These are phyloP conservation scores for Golubevia pallescens DNA, from an alignment of 1,284 basidiomycete species.

Conservation along the genomic window DNA sequence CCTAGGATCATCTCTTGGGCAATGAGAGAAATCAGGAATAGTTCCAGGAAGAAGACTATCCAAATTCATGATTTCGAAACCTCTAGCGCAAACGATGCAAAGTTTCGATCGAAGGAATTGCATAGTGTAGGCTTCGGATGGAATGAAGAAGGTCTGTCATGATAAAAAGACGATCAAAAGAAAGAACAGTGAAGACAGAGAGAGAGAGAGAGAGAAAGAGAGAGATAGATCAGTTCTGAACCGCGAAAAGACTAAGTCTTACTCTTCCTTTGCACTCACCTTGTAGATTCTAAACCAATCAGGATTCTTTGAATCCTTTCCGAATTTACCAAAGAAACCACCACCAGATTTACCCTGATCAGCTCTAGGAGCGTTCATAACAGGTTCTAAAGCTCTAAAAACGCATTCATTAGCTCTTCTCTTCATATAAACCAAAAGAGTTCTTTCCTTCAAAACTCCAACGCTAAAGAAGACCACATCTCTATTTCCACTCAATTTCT, in stretches of 20 bases:
- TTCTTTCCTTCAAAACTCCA: slow-evolving; percentile 81
- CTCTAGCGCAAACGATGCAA: slow-evolving; percentile 86
- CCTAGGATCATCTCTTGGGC: slow-evolving; percentile 72
- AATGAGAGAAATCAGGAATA: slow-evolving; percentile 73
- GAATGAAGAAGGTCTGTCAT: slow-evolving; percentile 83
- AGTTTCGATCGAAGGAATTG: slow-evolving; percentile 90
- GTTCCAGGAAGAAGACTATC: slow-evolving; percentile 86
- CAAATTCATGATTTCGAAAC: slow-evolving; percentile 92
- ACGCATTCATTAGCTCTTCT: slow-evolving; percentile 88
- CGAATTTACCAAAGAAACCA: slow-evolving; percentile 73
- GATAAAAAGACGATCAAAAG: slow-evolving; percentile 15
- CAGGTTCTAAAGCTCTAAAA: slow-evolving; percentile 90
- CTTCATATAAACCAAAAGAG: slow-evolving; percentile 92
- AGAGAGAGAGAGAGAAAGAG: slow-evolving; percentile 17
- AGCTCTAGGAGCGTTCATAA: slow-evolving; percentile 77
- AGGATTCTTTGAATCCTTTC: slow-evolving; percentile 76
- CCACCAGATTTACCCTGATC: slow-evolving; percentile 73
- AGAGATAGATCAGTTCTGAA: neutral
- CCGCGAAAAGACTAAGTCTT: neutral
- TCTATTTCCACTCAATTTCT: slow-evolving; percentile 83
- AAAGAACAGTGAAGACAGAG: slow-evolving; percentile 16
- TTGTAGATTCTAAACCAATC: slow-evolving; percentile 92
- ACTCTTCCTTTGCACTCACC: slow-evolving; percentile 65
- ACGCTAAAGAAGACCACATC: slow-evolving; percentile 95
- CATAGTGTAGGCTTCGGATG: slow-evolving; percentile 83